Evolutionary conservation across 169 alveolate genomes (phyloP).

Genomic region (Plasmodium malariae): DNA sequence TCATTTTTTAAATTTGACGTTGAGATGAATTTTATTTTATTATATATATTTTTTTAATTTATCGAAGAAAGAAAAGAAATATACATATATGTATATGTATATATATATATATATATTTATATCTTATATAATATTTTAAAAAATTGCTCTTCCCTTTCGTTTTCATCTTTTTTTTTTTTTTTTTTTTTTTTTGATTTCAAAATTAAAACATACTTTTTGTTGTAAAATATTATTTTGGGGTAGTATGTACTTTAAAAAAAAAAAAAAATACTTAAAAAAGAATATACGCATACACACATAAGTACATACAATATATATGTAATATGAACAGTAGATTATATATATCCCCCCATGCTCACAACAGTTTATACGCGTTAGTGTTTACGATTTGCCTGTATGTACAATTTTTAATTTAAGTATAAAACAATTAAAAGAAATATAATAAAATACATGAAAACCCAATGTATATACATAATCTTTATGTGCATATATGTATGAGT

Average conservation of each 20-base stretch:
- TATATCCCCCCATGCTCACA: not conserved
- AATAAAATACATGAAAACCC: not conserved
- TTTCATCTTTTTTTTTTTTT: no score
- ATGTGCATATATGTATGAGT: not conserved
- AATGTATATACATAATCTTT: not conserved
- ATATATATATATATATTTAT: no score
- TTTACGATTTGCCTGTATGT: constrained; percentile 13
- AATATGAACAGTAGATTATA: not conserved
- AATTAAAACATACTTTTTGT: no score
- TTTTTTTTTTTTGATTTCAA: no score
- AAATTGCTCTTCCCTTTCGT: not conserved
- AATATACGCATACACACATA: no score
- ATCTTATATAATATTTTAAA: not conserved
- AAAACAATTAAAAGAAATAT: not conserved
- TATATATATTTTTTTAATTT: not conserved
- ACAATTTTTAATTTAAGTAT: constrained; percentile 13
- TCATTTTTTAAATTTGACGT: constrained; percentile 24
- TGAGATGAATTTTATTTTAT: constrained; percentile 8
- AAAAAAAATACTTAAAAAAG: no score
- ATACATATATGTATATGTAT: not conserved
- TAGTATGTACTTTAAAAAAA: no score
- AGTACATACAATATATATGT: no score
- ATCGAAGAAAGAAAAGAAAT: constrained; percentile 1
- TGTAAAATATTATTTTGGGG: no score
- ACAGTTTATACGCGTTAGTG: not conserved